A percentile compares a stretch with the other conserved stretches of the same genome.
Conservation (phyloP, 306 rosid genomes). For the Quercus parvula region DNA sequence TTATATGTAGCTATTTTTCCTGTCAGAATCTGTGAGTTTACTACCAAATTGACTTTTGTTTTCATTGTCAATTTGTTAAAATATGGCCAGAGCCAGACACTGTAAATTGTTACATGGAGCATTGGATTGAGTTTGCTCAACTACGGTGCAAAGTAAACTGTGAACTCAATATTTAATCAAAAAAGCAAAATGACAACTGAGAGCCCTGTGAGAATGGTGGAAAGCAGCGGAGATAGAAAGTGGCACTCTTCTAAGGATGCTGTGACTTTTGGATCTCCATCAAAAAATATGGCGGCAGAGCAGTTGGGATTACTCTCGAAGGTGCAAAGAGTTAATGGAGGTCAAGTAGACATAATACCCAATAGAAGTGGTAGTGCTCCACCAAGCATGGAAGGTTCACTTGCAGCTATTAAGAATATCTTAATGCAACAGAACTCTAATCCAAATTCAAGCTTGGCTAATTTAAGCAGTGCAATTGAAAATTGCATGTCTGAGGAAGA, state of each 20-base stretch:
- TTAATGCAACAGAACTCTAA: conserved; percentile 36
- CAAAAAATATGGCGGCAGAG: conserved; percentile 33
- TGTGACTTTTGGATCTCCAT: conserved; percentile 36
- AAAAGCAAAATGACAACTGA: conserved; percentile 44
- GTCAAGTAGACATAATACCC: conserved; percentile 30
- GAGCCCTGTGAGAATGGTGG: conserved; percentile 53
- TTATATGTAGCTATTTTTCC: neutral
- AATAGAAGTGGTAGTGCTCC: conserved; percentile 71
- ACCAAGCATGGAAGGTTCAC: conserved; percentile 68
- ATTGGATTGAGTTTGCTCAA: neutral
- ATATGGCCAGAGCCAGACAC: neutral
- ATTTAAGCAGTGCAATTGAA: conserved; percentile 22
- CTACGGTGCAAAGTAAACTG: neutral
- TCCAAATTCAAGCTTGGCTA: conserved; percentile 26
- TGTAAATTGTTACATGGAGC: neutral
- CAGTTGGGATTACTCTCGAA: conserved; percentile 33
- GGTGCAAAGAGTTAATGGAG: conserved; percentile 20
- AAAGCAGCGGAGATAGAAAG: conserved; percentile 35
- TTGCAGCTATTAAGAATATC: conserved; percentile 42
- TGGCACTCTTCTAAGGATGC: conserved; percentile 46
- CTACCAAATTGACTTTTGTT: neutral
- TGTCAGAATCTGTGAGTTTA: neutral
- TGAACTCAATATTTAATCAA: neutral
- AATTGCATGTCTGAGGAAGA: conserved; percentile 35
- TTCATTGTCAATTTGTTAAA: neutral